These are phyloP conservation scores for Mycosarcoma mackinlayi DNA, from an alignment of 1,284 basidiomycete species.

Conservation along the genomic window DNA sequence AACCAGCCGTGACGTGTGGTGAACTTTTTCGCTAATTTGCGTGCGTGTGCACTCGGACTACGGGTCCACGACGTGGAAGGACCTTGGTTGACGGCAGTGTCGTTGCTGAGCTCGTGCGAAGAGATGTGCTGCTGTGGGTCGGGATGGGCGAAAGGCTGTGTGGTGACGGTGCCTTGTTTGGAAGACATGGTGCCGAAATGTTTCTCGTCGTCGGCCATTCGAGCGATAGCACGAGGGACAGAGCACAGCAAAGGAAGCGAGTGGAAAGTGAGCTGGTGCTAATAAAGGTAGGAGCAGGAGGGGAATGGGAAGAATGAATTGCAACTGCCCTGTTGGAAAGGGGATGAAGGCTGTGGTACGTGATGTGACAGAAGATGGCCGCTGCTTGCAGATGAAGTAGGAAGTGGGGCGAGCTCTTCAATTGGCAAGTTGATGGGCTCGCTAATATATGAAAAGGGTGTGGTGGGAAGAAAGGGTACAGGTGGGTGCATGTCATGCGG, in stretches of 20 bases:
- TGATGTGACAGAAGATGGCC: no score
- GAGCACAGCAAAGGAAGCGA: background rate
- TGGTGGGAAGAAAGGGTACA: no score
- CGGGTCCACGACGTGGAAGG: constrained; percentile 5
- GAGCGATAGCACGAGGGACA: background rate
- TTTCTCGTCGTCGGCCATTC: constrained; percentile 16
- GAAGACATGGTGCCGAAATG: constrained; percentile 29
- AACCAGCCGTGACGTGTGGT: constrained; percentile 52
- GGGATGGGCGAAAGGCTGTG: constrained; percentile 36
- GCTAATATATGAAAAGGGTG: no score
- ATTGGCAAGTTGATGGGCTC: no score
- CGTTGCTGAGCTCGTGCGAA: constrained; percentile 12
- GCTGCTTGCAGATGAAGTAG: no score
- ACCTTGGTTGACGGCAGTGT: background rate
- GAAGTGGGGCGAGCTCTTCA: no score
- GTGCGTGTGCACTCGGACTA: constrained; percentile 13
- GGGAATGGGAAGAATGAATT: no score
- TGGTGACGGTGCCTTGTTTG: constrained; percentile 39
- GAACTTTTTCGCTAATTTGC: constrained; percentile 8
- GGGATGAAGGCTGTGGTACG: no score
- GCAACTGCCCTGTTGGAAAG: no score
- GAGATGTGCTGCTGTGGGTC: constrained; percentile 8
- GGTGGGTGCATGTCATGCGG: no score
- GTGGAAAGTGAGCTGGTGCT: no score
- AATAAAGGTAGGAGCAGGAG: no score